Evolutionary conservation across 2,329 filamentous ascomycete species (phyloP).

Genomic region (Colletotrichum incanum): DNA sequence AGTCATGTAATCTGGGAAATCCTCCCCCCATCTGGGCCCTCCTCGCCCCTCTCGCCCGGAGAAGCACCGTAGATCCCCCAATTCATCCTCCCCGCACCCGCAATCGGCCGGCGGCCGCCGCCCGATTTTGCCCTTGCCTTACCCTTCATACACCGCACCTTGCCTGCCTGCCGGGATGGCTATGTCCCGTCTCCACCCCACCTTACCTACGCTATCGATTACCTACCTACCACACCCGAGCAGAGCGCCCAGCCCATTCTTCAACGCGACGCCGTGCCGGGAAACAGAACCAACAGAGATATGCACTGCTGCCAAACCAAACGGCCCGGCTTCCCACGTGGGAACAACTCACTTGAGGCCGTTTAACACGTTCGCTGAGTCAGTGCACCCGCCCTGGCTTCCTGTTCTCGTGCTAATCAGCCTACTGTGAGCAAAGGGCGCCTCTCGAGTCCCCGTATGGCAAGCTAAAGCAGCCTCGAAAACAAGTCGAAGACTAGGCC

Average conservation of each 20-base stretch:
- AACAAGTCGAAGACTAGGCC: background rate
- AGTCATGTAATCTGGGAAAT: constrained; percentile 30
- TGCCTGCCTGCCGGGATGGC: background rate
- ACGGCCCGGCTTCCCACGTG: constrained; percentile 4
- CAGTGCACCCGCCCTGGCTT: constrained; percentile 8
- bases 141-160: background rate
- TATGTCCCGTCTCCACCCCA: constrained; percentile 1
- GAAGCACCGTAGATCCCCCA: constrained; percentile 16
- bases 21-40: background rate
- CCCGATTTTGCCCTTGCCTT: background rate
- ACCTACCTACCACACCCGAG: background rate
- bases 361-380: background rate
- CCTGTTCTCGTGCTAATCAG: background rate
- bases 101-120: constrained; percentile 9
- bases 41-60: background rate
- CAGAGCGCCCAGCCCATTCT: background rate
- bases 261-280: background rate
- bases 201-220: background rate
- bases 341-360: background rate
- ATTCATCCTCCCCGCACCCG: background rate
- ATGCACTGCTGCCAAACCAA: constrained; percentile 14
- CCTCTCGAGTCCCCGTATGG: background rate
- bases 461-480: background rate
- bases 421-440: background rate
- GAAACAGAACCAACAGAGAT: background rate